Evolutionary conservation across 164 flowering plant species (phyloP).

Genomic region (Nymphaea colorata): DNA sequence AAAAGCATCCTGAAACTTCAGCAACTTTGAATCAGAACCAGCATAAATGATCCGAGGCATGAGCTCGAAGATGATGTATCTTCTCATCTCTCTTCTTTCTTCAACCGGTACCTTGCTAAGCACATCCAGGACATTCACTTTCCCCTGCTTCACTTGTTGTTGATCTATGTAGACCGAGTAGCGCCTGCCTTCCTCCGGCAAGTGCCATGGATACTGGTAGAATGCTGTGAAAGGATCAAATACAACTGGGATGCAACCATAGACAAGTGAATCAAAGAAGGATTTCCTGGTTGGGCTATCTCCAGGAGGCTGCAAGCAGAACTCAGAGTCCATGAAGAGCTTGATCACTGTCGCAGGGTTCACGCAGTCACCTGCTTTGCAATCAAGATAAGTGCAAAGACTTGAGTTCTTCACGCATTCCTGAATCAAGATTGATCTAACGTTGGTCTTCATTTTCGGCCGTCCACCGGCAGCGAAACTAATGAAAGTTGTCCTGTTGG

Average conservation of each 20-base stretch:
- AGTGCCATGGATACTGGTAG: slow-evolving; percentile 84
- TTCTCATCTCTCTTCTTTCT: slow-evolving; percentile 64
- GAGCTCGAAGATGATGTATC: slow-evolving; percentile 53
- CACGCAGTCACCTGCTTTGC: slow-evolving; percentile 29
- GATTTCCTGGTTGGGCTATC: slow-evolving; percentile 81
- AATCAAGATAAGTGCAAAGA: slow-evolving; percentile 38
- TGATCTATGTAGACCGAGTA: slow-evolving; percentile 59
- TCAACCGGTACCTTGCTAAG: slow-evolving; percentile 25
- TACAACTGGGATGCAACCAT: slow-evolving; percentile 84
- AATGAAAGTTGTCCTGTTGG: slow-evolving; percentile 27
- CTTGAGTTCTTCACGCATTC: slow-evolving; percentile 32
- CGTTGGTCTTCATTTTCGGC: slow-evolving; percentile 32
- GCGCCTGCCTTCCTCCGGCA: slow-evolving; percentile 44
- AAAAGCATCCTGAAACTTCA: slow-evolving; percentile 63
- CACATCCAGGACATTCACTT: slow-evolving; percentile 47
- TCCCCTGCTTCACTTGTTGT: slow-evolving; percentile 41
- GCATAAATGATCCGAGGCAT: slow-evolving; percentile 71
- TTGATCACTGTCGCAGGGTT: slow-evolving; percentile 32
- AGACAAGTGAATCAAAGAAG: slow-evolving; percentile 60
- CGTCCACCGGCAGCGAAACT: slow-evolving; percentile 66
- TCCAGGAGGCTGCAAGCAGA: slow-evolving; percentile 83
- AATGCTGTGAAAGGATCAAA: slow-evolving; percentile 70
- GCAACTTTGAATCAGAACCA: slow-evolving; percentile 26
- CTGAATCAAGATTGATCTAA: slow-evolving; percentile 41
- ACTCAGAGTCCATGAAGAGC: slow-evolving; percentile 58